Evolutionary conservation across 2,329 filamentous ascomycete genomes (phyloP).

Genomic region (Talaromyces sp.): DNA sequence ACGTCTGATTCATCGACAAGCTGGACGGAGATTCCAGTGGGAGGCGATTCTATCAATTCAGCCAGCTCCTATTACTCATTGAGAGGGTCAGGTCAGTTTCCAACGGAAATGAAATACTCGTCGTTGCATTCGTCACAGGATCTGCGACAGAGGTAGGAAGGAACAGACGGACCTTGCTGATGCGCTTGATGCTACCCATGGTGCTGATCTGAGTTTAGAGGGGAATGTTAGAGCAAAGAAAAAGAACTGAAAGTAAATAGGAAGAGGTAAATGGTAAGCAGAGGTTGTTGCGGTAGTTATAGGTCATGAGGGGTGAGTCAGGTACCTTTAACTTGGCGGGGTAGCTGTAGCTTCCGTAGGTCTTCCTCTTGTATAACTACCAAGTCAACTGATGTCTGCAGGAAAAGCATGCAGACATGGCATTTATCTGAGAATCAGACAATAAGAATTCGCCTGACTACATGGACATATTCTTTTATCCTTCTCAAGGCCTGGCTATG

Average conservation of each 20-base stretch:
- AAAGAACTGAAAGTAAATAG: background rate
- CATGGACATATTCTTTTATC: background rate
- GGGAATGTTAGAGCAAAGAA: background rate
- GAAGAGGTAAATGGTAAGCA: background rate
- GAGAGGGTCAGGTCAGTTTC: background rate
- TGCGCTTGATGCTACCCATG: conserved; percentile 44
- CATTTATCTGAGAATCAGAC: background rate
- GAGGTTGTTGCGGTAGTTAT: background rate
- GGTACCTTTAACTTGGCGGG: conserved; percentile 12
- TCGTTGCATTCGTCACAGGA: background rate
- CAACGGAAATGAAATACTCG: background rate
- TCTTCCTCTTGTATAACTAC: background rate
- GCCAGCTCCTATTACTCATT: conserved; percentile 49
- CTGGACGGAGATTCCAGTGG: conserved; percentile 52
- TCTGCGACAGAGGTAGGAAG: background rate
- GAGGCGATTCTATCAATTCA: conserved; percentile 54
- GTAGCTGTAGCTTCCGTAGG: background rate
- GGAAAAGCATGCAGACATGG: background rate
- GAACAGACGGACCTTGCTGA: conserved; percentile 38
- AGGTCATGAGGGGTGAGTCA: conserved; percentile 1
- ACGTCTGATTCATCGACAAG: conserved; percentile 60
- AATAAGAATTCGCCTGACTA: background rate
- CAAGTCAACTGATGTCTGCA: too few species aligned
- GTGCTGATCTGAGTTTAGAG: background rate
- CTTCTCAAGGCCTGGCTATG: background rate